Evolutionary conservation across 2,329 filamentous ascomycete species (phyloP), one percentile per base, ranked within the genome.

Genomic region (Sporothrix mexicana): DNA sequence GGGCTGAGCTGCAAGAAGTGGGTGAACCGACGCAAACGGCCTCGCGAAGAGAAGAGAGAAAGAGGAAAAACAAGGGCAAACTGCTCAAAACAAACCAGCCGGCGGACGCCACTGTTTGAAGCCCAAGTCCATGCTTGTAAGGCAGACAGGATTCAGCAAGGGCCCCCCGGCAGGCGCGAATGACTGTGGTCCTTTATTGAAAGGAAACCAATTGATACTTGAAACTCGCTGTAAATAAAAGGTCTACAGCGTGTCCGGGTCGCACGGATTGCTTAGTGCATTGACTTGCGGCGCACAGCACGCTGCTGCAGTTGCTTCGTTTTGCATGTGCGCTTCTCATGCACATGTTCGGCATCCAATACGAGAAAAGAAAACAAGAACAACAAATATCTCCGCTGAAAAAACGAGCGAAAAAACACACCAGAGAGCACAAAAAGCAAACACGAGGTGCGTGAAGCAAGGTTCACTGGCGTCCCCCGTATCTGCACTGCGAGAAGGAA

Each of bases 81-180:
- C 36, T 5, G 23, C 36, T 23, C 36, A 64, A 64, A 45, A 41
- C 59, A 23, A 45, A 59, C 45, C 36, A 23, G n/a, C 36, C n/a
- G 36, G n/a, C n/a, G 41, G 61, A 47, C n/a, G 41, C 57, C 57
- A 62, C 30, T 62, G 57, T 59, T 59, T 64, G 59, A 45, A 17
- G 17, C 59, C 41, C 57, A 23, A 64, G 30, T 36, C 57, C 45
- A 47, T 20, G 61, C 30, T 36, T 5, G 36, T 2, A 47, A 66
- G 15, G 36, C 41, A 43, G 61, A 23, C 17, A 25, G 41, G 3
- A 36, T 36, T 36, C 30, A 47, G 61, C 61, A 45, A 43, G 17
- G 61, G n/a, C n/a, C 20, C n/a, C 20, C 23, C n/a, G 51, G 51
- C 51, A 55, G 51, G 51, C 23, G 51, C 51, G 20, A 55, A 10